Percentiles rank a stretch among this genome's conserved stretches.
Evolutionary conservation across 2,329 filamentous ascomycete species (phyloP).

Genomic region (Aspergillus terreus): DNA sequence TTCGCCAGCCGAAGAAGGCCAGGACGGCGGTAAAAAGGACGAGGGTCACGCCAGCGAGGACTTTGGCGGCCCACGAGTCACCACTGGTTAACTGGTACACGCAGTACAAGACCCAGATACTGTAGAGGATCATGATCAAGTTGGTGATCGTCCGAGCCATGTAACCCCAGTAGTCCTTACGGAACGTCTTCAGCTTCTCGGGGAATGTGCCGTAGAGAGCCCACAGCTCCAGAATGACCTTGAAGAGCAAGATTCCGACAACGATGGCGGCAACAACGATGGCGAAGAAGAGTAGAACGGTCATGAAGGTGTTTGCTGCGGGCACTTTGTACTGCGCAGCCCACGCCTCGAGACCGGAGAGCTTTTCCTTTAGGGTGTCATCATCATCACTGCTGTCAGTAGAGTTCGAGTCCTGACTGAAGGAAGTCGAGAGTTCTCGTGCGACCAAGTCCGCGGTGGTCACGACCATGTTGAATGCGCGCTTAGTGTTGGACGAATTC

Average conservation of each 20-base stretch:
- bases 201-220: slow-evolving; percentile 86
- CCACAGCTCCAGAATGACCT: slow-evolving; percentile 88
- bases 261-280: slow-evolving; percentile 81
- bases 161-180: slow-evolving; percentile 93
- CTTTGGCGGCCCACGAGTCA: slow-evolving; percentile 89
- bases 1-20: slow-evolving; percentile 79
- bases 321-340: slow-evolving; percentile 83
- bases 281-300: slow-evolving; percentile 80
- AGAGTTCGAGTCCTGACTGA: slow-evolving; percentile 39
- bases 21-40: slow-evolving; percentile 75
- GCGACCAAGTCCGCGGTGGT: slow-evolving; percentile 46
- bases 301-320: slow-evolving; percentile 93
- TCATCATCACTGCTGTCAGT: slow-evolving; percentile 23
- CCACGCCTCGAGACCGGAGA: slow-evolving; percentile 76
- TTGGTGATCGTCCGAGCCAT: slow-evolving; percentile 86
- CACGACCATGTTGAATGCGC: slow-evolving; percentile 49
- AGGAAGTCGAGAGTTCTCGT: slow-evolving; percentile 46
- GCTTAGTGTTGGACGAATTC: slow-evolving; percentile 49
- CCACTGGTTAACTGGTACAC: slow-evolving; percentile 91
- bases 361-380: slow-evolving; percentile 49
- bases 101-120: slow-evolving; percentile 93
- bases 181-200: slow-evolving; percentile 73
- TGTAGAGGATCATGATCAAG: slow-evolving; percentile 86
- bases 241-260: slow-evolving; percentile 82
- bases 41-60: slow-evolving; percentile 77